Evolutionary conservation across 2,329 filamentous ascomycete species (phyloP), one percentile per base, ranked within the genome.

Genomic region (Diaporthe nobilis): DNA sequence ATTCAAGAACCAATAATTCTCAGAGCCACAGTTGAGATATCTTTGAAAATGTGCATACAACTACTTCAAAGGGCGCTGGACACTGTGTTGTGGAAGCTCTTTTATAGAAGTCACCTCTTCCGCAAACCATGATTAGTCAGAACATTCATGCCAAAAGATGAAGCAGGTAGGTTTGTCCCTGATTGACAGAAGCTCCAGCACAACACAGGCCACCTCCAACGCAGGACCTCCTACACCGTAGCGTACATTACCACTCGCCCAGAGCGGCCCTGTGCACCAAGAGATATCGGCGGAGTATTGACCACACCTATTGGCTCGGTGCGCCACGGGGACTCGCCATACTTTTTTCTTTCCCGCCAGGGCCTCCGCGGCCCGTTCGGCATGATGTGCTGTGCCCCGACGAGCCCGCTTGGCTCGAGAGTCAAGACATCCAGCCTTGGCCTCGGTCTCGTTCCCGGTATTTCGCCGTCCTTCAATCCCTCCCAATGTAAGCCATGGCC

Each of bases 391-490:
- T 20, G 8, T 53, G 13, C 28, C 44, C 6, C 12, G 31, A 13
- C 34, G 31, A 68, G 63, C 20, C 28, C 25, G 31, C 65, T 68
- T 53, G 47, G 65, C 65, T 25, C 47, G 28, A 68, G 47, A 68
- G 47, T 53, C 65, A 68, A 68, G 65, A 53, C 13, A 12, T 39
- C 22, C 22, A 25, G 47, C 31, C 65, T 68, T 68, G 49, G 47
- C 65, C n/a, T 70, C 34, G 65, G 49, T 28, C n/a, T 55, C 34
- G 65, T 42, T 25, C 5, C 49, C 65, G 49, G 34, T 15, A 28
- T 28, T 39, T 25, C 34, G 7, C 49, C n/a, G n/a, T 55, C 31
- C 8, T 22, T 31, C n/a, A 7, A 15, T 6, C 34, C 28, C 4
- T n/a, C 3, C n/a, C 15, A 10, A 12, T 1, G 5, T 13, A 42